Evolutionary conservation across 495 filamentous ascomycete genomes (phyloP), one percentile per base, ranked within the genome.

Genomic region (Neurospora pannonica): DNA sequence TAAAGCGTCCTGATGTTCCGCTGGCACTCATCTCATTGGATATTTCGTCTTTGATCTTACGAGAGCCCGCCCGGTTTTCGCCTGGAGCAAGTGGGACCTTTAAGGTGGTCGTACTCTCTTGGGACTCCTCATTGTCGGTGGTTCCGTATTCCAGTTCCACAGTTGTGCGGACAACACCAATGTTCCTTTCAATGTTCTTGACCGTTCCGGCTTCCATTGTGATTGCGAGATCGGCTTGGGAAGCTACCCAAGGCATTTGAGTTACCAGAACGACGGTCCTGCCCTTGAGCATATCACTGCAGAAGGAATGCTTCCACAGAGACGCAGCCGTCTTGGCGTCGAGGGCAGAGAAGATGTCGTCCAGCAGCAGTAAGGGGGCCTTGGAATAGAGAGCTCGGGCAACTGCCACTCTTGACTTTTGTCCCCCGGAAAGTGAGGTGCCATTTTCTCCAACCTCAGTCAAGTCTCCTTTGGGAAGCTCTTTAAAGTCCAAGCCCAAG

Each of bases 401-500:
- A 15, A 93, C 84, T 38, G 91, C 89, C 38, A 93, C 87, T 24
- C 91, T 86, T 72, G 91, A 90, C 75, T 90, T 91, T 71, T 93
- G 91, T 0, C 91, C 91, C 67, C 91, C 91, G 0, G 89, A 91
- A 7, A 93, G 81, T 39, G 90, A 90, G 6, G 91, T 88, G 0
- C 91, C 91, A 70, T 90, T 84, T 74, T 93, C 91, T 13, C 91
- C 91, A 54, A 90, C 88, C 73, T 90, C 88, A 42, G 92, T 90
- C 37, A 86, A 85, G 21, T 87, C 83, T 38, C 83, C 79, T n/a
- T 81, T 80, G 5, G 79, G 75, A 34, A 85, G 80, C 75, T 84
- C 81, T 19, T 79, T 83, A 2, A 93, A 83, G 82, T 93, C 91
- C 2, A 87, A 82, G 19, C 85, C 83, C 24, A 93, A 77, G 10